These are phyloP conservation scores for Phytopythium kandeliae DNA, from an alignment of 352 stramenopile genomes.

Conservation along the genomic window DNA sequence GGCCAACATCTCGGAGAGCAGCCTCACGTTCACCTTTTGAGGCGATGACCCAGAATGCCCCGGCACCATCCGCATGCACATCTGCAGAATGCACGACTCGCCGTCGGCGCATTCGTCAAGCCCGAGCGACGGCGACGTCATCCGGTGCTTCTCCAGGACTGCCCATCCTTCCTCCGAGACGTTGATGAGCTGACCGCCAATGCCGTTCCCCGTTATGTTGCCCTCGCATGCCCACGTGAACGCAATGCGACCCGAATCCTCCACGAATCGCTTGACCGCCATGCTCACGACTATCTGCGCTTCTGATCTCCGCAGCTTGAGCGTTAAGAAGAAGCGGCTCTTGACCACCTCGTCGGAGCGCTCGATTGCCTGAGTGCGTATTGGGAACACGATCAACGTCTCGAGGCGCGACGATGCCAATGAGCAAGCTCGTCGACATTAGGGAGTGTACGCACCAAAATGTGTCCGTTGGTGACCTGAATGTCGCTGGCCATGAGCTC, in stretches of 20 bases:
- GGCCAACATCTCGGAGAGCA: conserved; percentile 13
- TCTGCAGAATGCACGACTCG: conserved; percentile 8
- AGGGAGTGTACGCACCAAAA: background rate
- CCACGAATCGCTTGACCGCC: conserved; percentile 18
- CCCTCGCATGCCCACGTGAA: conserved; percentile 19
- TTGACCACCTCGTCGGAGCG: conserved; percentile 16
- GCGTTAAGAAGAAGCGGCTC: conserved; percentile 13
- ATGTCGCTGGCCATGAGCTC: conserved; percentile 2
- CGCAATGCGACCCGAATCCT: conserved; percentile 13
- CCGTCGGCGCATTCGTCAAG: background rate
- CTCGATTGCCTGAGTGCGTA: conserved; percentile 19
- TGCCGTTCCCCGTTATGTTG: conserved; percentile 13
- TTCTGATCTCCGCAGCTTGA: conserved; percentile 14
- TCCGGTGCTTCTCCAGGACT: conserved; percentile 10
- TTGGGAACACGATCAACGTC: too few species aligned
- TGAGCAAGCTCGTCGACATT: background rate
- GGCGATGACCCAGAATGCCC: background rate
- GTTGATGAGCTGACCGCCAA: conserved; percentile 13
- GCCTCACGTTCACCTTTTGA: background rate
- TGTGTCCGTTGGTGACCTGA: conserved; percentile 8
- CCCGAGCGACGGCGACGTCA: background rate
- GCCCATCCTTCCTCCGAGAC: conserved; percentile 21
- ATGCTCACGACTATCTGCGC: conserved; percentile 16
- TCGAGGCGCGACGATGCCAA: background rate
- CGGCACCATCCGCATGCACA: conserved; percentile 11